Conservation (phyloP, 2,329 filamentous ascomycete genomes). For the Alternaria burnsii region DNA sequence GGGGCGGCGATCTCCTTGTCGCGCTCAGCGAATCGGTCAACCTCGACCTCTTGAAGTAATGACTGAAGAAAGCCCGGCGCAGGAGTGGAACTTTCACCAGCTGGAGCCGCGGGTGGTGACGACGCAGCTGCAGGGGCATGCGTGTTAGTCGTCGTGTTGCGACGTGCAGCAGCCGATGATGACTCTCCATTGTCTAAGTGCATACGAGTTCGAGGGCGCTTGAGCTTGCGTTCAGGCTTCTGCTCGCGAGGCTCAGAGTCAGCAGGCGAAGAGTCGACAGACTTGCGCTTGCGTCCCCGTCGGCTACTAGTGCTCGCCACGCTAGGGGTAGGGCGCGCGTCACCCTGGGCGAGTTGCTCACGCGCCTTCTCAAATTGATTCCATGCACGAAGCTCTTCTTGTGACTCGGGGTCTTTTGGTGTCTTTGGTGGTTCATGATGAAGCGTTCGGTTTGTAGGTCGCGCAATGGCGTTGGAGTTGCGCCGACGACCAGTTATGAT, state of each 20-base stretch:
- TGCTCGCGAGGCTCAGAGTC: conserved; percentile 69
- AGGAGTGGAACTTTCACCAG: conserved; percentile 41
- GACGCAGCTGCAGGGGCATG: conserved; percentile 22
- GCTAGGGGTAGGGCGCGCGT: conserved; percentile 28
- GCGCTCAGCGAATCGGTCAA: conserved; percentile 46
- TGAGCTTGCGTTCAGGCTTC: conserved; percentile 79
- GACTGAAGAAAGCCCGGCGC: conserved; percentile 85
- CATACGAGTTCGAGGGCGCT: conserved; percentile 82
- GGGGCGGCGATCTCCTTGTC: conserved; percentile 49
- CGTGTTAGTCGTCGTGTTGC: conserved; percentile 36
- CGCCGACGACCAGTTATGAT: conserved; percentile 54
- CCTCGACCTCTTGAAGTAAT: conserved; percentile 86
- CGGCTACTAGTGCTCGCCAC: conserved; percentile 45
- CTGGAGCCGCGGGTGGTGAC: conserved; percentile 24
- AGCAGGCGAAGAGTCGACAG: conserved; percentile 73
- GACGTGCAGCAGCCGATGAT: conserved; percentile 41
- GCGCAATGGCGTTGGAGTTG: conserved; percentile 51
- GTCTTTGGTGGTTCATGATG: conserved; percentile 50
- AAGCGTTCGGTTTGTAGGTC: conserved; percentile 42
- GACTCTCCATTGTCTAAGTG: conserved; percentile 63
- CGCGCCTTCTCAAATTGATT: conserved; percentile 87
- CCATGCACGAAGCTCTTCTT: conserved; percentile 87
- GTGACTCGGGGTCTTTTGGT: conserved; percentile 72
- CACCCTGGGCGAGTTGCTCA: conserved; percentile 59
- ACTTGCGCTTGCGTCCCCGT: conserved; percentile 78